phyloP scores from a whole-genome alignment of 805 yeast genomes.

The Kazachstania africana region DNA sequence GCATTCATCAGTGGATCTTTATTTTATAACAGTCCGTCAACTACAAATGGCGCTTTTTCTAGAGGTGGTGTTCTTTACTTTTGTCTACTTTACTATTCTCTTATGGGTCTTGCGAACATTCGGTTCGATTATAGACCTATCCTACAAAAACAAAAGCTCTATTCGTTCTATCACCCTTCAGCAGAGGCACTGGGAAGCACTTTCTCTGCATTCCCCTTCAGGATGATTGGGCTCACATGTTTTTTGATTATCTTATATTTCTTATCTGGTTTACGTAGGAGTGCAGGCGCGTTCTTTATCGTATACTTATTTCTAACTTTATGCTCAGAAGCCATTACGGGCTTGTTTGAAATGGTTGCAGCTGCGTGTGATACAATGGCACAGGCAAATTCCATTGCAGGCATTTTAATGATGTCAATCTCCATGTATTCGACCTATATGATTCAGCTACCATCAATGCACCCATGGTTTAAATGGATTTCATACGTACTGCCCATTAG shows the following conservation, averaged over 20 bases:
- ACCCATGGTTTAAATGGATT: constrained; percentile 59
- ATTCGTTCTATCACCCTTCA: constrained; percentile 65
- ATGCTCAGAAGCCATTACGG: constrained; percentile 18
- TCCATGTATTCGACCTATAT: constrained; percentile 50
- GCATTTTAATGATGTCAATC: constrained; percentile 37
- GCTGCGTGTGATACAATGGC: constrained; percentile 36
- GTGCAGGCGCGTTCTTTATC: constrained; percentile 46
- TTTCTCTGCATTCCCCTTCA: constrained; percentile 53
- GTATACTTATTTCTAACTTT: constrained; percentile 31
- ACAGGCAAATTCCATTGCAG: constrained; percentile 48
- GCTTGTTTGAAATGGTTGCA: constrained; percentile 42
- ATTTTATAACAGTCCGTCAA: constrained; percentile 39
- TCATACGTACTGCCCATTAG: constrained; percentile 42
- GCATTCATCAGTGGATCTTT: constrained; percentile 53
- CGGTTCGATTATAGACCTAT: constrained; percentile 45
- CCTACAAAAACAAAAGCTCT: constrained; percentile 59
- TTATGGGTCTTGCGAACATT: constrained; percentile 39
- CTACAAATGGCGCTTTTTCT: constrained; percentile 48
- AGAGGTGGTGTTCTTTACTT: constrained; percentile 58
- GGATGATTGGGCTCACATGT: constrained; percentile 33
- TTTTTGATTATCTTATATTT: constrained; percentile 46
- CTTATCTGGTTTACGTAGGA: constrained; percentile 38
- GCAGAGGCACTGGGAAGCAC: constrained; percentile 60
- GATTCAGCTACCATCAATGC: constrained; percentile 47
- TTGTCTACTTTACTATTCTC: constrained; percentile 40